phyloP scores from a whole-genome alignment of 768 basidiomycete species.

The Termitomyces heimii region DNA sequence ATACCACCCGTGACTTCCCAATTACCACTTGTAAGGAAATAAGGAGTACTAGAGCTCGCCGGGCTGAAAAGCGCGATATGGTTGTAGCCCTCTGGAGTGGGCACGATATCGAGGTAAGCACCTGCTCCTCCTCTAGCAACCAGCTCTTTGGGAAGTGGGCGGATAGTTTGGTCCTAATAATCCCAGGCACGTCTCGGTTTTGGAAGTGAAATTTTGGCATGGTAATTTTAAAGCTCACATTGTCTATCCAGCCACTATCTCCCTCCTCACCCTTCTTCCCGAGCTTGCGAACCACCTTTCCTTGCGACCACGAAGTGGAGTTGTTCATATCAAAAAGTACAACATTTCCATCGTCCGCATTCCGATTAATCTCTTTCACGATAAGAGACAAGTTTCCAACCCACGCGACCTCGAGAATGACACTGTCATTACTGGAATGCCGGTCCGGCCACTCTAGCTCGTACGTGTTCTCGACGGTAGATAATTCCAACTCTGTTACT shows the following conservation, averaged over 20 bases:
- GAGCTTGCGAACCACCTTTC: slow-evolving; percentile 65
- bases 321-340: slow-evolving; percentile 61
- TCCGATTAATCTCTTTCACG: slow-evolving; percentile 83
- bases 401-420: slow-evolving; percentile 86
- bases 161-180: slow-evolving; percentile 55
- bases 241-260: slow-evolving; percentile 93
- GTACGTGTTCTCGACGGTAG: slow-evolving; percentile 37
- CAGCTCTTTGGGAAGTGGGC: slow-evolving; percentile 44
- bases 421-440: slow-evolving; percentile 51
- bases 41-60: slow-evolving; percentile 59
- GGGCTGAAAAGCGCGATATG: slow-evolving; percentile 92
- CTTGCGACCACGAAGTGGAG: slow-evolving; percentile 26
- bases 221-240: slow-evolving; percentile 39
- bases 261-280: slow-evolving; percentile 82
- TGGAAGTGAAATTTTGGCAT: neutral
- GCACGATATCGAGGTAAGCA: slow-evolving; percentile 90
- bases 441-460: slow-evolving; percentile 65
- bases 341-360: slow-evolving; percentile 75
- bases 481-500: slow-evolving; percentile 15
- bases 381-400: slow-evolving; percentile 69
- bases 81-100: slow-evolving; percentile 75
- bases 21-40: slow-evolving; percentile 78
- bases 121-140: slow-evolving; percentile 36
- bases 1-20: slow-evolving; percentile 88
- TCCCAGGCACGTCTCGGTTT: neutral